Percentiles rank a stretch among this genome's conserved stretches.
Conservation (phyloP, 2,329 filamentous ascomycete species). For the Daldinia sp. region DNA sequence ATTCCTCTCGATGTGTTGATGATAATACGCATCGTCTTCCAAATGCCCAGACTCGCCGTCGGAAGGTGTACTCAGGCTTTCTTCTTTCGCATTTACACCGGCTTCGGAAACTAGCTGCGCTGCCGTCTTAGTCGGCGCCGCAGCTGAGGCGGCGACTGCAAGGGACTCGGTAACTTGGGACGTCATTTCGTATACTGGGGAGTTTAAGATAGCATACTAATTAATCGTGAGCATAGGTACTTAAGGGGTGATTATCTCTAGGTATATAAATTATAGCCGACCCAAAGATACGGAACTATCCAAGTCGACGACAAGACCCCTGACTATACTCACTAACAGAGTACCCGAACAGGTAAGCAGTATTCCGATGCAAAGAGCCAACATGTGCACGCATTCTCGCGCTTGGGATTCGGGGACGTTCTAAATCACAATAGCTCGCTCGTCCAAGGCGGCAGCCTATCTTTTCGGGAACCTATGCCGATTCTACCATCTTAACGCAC, state of each 20-base stretch:
- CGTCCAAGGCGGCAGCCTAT: conserved; percentile 7
- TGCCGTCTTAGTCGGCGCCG: conserved; percentile 16
- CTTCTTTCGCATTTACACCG: conserved; percentile 11
- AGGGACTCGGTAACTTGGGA: conserved; percentile 26
- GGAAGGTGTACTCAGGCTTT: conserved; percentile 1
- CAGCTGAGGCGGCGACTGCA: conserved; percentile 12
- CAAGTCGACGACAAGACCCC: not conserved
- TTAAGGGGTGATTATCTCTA: not conserved
- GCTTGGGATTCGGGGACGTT: not conserved
- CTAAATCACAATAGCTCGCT: not conserved
- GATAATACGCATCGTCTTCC: conserved; percentile 5
- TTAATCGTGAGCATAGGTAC: not conserved
- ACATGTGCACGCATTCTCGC: not conserved
- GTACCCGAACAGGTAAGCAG: not conserved
- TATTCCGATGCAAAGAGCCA: conserved; percentile 5
- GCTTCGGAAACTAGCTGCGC: conserved; percentile 9
- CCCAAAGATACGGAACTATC: conserved; percentile 4
- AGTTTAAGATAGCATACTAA: not conserved
- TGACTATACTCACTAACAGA: not conserved
- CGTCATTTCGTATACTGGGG: not conserved
- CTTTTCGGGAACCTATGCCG: conserved; percentile 22
- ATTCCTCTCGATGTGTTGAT: conserved; percentile 32
- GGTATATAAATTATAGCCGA: conserved; percentile 4
- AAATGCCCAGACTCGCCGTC: conserved; percentile 11
- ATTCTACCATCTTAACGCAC: conserved; percentile 23